Evolutionary conservation across 805 yeast genomes (phyloP).

Genomic region (Hanseniaspora thailandica): DNA sequence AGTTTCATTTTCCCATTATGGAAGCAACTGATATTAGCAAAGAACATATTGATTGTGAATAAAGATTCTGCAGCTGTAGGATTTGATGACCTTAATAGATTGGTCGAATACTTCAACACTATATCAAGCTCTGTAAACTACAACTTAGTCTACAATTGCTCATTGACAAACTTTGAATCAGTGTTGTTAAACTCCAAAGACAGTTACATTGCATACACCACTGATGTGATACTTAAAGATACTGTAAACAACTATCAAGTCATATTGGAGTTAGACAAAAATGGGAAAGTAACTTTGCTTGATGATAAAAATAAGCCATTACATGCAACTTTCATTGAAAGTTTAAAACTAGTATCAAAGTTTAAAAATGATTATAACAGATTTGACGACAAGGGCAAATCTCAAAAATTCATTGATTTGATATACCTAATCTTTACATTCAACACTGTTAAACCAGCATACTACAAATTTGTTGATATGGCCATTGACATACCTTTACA

Average conservation of each 20-base stretch:
- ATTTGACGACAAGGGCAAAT: slow-evolving; percentile 8
- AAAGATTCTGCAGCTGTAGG: slow-evolving; percentile 21
- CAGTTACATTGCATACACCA: slow-evolving; percentile 12
- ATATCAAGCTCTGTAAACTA: slow-evolving; percentile 15
- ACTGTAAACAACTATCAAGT: background rate
- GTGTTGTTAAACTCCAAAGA: background rate
- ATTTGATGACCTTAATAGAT: slow-evolving; percentile 24
- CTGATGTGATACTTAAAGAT: slow-evolving; percentile 13
- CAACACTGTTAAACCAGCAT: slow-evolving; percentile 12
- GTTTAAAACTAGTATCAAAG: slow-evolving; percentile 4
- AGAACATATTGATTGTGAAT: slow-evolving; percentile 24
- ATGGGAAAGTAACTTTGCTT: background rate
- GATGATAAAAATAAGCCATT: background rate
- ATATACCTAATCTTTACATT: slow-evolving; percentile 5
- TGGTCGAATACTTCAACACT: slow-evolving; percentile 23
- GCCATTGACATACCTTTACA: slow-evolving; percentile 13
- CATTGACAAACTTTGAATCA: slow-evolving; percentile 9
- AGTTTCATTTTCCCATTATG: slow-evolving; percentile 28
- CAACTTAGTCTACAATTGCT: background rate
- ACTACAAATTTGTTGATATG: slow-evolving; percentile 2
- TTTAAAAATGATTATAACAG: background rate
- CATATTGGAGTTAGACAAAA: background rate
- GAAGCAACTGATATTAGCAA: slow-evolving; percentile 24
- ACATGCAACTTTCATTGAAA: slow-evolving; percentile 12
- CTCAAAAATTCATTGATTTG: slow-evolving; percentile 13